Percentiles rank a stretch among this genome's conserved stretches.
phyloP scores from a whole-genome alignment of 768 basidiomycete species.

The Phallus indusiatus region DNA sequence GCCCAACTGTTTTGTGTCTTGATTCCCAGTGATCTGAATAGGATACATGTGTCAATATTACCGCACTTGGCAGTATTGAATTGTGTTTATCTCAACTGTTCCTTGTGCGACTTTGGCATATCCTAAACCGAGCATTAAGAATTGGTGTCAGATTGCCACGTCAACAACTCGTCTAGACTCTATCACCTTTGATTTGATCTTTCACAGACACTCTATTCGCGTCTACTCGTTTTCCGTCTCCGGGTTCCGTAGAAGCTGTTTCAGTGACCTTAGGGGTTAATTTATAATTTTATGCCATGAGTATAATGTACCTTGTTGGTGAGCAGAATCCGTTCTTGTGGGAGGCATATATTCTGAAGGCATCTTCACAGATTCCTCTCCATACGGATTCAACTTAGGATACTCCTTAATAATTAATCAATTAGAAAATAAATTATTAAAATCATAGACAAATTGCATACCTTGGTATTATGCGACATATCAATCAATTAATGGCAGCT shows the following conservation, averaged over 20 bases:
- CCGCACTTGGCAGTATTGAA: not conserved
- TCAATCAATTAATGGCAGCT: not conserved
- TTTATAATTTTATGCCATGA: not conserved
- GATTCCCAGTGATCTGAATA: not conserved
- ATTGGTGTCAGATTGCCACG: too few species aligned
- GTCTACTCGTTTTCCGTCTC: not conserved
- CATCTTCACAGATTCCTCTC: not conserved
- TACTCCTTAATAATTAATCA: not conserved
- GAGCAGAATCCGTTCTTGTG: not conserved
- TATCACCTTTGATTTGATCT: constrained; percentile 2
- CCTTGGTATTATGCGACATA: not conserved
- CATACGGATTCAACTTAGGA: not conserved
- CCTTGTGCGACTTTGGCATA: constrained; percentile 4
- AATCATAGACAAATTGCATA: not conserved
- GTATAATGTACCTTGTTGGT: not conserved
- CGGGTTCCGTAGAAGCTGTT: constrained; percentile 2
- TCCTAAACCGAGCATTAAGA: not conserved
- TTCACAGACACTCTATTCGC: not conserved
- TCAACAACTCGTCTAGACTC: not conserved
- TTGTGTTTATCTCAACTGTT: not conserved
- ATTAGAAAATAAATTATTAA: not conserved
- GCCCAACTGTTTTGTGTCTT: not conserved
- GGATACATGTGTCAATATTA: not conserved
- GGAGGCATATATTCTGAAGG: not conserved
- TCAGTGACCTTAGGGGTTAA: not conserved